These are phyloP conservation scores for Acrocalymma vagum DNA, from an alignment of 2,329 filamentous ascomycete species.

Conservation along the genomic window DNA sequence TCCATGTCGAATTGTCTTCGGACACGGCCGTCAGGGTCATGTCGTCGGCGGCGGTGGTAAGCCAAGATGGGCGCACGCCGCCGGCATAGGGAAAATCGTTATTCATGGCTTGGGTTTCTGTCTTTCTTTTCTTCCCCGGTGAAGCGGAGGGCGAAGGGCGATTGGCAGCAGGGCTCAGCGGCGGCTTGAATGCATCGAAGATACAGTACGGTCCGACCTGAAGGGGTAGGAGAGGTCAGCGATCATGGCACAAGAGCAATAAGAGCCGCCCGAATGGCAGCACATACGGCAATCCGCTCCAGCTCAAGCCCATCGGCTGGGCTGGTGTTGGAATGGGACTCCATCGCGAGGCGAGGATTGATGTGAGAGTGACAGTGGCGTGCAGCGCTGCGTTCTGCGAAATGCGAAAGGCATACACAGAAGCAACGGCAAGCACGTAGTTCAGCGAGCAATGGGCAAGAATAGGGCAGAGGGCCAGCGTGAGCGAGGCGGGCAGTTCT, in stretches of 20 bases:
- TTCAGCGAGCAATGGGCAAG: too few species aligned
- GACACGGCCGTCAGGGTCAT: slow-evolving; percentile 38
- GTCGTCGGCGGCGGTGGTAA: slow-evolving; percentile 43
- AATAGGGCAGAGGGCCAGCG: too few species aligned
- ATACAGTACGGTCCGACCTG: slow-evolving; percentile 51
- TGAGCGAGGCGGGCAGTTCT: too few species aligned
- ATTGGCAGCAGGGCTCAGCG: slow-evolving; percentile 25
- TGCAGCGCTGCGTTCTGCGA: too few species aligned
- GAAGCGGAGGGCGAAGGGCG: slow-evolving; percentile 16
- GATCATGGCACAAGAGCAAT: too few species aligned
- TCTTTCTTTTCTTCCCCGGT: slow-evolving; percentile 7
- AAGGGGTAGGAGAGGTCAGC: slow-evolving; percentile 33
- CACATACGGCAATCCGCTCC: slow-evolving; percentile 50
- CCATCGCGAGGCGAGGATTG: too few species aligned
- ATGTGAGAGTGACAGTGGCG: too few species aligned
- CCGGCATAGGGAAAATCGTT: slow-evolving; percentile 40
- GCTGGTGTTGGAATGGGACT: too few species aligned
- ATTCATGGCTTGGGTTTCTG: slow-evolving; percentile 36
- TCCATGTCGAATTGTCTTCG: slow-evolving; percentile 50
- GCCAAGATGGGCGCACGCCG: slow-evolving; percentile 43
- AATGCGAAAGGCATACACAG: too few species aligned
- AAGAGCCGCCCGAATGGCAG: slow-evolving; percentile 11
- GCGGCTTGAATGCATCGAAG: slow-evolving; percentile 44
- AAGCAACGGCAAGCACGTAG: too few species aligned
- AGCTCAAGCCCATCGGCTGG: slow-evolving; percentile 47